These are phyloP conservation scores for Raphanus raphanistrum DNA, from an alignment of 345 rosid genomes.

Conservation along the genomic window DNA sequence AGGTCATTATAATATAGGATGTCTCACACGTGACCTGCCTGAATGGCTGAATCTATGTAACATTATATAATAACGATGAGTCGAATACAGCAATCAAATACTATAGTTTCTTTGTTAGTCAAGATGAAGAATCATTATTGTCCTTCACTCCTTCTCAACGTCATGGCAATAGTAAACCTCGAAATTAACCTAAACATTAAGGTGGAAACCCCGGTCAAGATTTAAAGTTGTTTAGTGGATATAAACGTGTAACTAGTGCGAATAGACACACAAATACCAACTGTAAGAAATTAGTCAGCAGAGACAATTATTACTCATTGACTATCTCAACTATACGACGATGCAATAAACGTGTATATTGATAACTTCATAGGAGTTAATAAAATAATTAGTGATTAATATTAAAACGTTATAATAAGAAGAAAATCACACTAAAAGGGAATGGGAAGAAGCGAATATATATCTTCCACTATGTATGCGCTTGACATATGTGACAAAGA, in stretches of 20 bases:
- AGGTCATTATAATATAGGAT: background rate
- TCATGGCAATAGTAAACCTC: too few species aligned
- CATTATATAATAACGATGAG: constrained; percentile 14
- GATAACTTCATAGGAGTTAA: background rate
- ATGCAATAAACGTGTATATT: constrained; percentile 10
- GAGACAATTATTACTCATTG: constrained; percentile 33
- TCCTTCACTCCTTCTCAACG: background rate
- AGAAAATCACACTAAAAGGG: background rate
- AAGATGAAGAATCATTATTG: background rate
- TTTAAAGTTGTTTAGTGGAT: constrained; percentile 1
- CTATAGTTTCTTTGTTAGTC: constrained; percentile 3
- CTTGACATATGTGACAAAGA: constrained; percentile 24
- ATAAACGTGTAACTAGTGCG: constrained; percentile 3
- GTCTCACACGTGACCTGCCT: constrained; percentile 33
- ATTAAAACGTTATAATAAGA: background rate
- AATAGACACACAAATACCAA: constrained; percentile 15
- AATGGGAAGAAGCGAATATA: constrained; percentile 4
- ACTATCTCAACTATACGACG: constrained; percentile 38
- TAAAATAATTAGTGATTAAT: background rate
- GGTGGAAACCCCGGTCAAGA: background rate
- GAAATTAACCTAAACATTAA: background rate
- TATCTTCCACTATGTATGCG: constrained; percentile 23
- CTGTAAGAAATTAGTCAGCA: constrained; percentile 20
- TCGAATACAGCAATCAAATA: constrained; percentile 26
- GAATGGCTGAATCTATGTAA: constrained; percentile 35